A percentile compares a stretch with the other conserved stretches of the same genome.
Evolutionary conservation across 345 rosid species (phyloP).

Genomic region (Schrenkiella parvula): DNA sequence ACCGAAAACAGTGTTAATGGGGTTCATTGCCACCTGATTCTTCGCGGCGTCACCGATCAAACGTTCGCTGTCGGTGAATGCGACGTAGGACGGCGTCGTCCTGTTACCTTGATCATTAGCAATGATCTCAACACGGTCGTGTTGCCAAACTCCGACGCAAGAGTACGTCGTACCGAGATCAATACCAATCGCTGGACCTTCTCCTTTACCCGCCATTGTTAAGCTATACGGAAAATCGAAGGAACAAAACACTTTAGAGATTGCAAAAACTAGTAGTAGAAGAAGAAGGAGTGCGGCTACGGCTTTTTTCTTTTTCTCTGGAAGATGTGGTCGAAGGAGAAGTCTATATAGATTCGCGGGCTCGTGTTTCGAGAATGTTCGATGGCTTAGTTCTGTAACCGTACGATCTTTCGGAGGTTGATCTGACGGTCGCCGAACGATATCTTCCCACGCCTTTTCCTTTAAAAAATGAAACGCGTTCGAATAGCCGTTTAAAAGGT

Average conservation of each 20-base stretch:
- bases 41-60: conserved; percentile 62
- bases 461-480: conserved; percentile 9
- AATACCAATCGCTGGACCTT: conserved; percentile 61
- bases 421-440: conserved; percentile 15
- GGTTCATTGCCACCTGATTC: conserved; percentile 69
- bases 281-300: background rate
- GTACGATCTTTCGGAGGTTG: background rate
- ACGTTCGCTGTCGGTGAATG: conserved; percentile 49
- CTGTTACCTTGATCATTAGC: conserved; percentile 60
- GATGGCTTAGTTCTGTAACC: background rate
- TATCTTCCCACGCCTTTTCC: background rate
- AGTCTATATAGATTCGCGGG: conserved; percentile 2
- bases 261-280: background rate
- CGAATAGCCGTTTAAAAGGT: background rate
- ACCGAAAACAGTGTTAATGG: conserved; percentile 58
- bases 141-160: conserved; percentile 63
- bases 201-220: conserved; percentile 54
- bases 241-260: background rate
- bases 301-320: background rate
- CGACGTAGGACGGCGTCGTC: conserved; percentile 56
- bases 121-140: conserved; percentile 59
- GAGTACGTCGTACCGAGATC: conserved; percentile 62
- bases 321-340: background rate
- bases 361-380: conserved; percentile 19
- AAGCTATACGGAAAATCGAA: background rate